Percentiles rank a stretch among this genome's conserved stretches.
These are phyloP conservation scores for Cucurbita argyrosperma DNA, from an alignment of 306 rosid genomes.

Conservation along the genomic window DNA sequence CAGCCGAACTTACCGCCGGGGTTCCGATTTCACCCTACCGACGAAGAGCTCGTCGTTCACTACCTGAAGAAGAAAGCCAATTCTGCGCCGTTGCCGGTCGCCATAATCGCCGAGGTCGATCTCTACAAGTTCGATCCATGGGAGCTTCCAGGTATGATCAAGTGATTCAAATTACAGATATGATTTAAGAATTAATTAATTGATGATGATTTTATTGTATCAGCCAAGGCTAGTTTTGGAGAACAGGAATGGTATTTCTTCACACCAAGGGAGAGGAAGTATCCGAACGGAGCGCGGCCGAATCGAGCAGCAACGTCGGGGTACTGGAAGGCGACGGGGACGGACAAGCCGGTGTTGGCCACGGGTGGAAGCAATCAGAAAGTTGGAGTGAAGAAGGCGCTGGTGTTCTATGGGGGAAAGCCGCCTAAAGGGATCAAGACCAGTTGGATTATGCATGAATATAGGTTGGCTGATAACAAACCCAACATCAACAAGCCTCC, in stretches of 20 bases:
- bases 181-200: too few relatives aligned
- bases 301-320: constrained; percentile 68
- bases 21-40: constrained; percentile 65
- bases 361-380: constrained; percentile 27
- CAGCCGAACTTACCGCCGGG: constrained; percentile 60
- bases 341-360: constrained; percentile 55
- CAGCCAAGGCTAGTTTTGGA: constrained; percentile 68
- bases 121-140: constrained; percentile 71
- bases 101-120: constrained; percentile 59
- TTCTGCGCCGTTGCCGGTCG: constrained; percentile 40
- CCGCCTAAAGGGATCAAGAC: constrained; percentile 71
- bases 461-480: constrained; percentile 45
- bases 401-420: constrained; percentile 66
- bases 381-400: constrained; percentile 66
- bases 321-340: constrained; percentile 71
- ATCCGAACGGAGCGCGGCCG: constrained; percentile 63
- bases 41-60: constrained; percentile 62
- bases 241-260: constrained; percentile 71
- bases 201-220: not conserved
- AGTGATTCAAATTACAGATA: too few relatives aligned
- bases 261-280: constrained; percentile 62
- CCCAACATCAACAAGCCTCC: constrained; percentile 44
- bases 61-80: constrained; percentile 50
- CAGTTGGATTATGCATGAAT: constrained; percentile 76
- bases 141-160: constrained; percentile 43